Evolutionary conservation across 164 flowering plant genomes (phyloP), one percentile per base, ranked within the genome.

Genomic region (Kalanchoe fedtschenkoi): DNA sequence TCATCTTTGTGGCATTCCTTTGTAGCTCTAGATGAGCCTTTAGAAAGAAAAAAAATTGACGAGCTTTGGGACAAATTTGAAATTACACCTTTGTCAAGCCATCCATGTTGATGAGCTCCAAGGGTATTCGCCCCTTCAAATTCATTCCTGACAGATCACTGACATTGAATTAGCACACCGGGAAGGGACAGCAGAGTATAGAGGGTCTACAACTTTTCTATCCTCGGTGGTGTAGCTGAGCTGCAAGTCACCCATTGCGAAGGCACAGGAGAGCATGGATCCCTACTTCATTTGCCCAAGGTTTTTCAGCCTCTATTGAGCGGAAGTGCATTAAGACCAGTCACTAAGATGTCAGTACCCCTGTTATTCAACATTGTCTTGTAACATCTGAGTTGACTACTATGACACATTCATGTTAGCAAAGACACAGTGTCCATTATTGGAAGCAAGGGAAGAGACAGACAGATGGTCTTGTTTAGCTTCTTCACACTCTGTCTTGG

Each of bases 171-270:
- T 63, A 75, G 73, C 34, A 35, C 53, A 63, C 1, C n/a, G n/a
- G n/a, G n/a, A n/a, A n/a, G n/a, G 0, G 29, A 5, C 17, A 17
- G 56, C 14, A 28, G 28, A 54, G 41, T 34, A 33, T 9, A 17
- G 21, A 47, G 59, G 62, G 64, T 38, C 74, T 74, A 89, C 98
- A 89, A 74, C 71, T 83, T 84, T 64, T 84, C 81, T 44, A 93
- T 81, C 72, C 96, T 83, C 34, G 92, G 89, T 43, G 96, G 88
- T 68, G 72, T 44, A 24, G 72, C 74, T 39, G 79, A 61, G 81
- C 85, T 86, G 71, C 98, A 93, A 58, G 69, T 68, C 66, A 89
- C 81, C 97, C 98, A 93, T 51, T 78, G 83, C 98, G 97, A 93
- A 8, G 29, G 74, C 66, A 71, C 68, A 33, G 98, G 98, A 14